Evolutionary conservation across 2,329 filamentous ascomycete species (phyloP), one percentile per base, ranked within the genome.

Genomic region (Mariannaea sp.): DNA sequence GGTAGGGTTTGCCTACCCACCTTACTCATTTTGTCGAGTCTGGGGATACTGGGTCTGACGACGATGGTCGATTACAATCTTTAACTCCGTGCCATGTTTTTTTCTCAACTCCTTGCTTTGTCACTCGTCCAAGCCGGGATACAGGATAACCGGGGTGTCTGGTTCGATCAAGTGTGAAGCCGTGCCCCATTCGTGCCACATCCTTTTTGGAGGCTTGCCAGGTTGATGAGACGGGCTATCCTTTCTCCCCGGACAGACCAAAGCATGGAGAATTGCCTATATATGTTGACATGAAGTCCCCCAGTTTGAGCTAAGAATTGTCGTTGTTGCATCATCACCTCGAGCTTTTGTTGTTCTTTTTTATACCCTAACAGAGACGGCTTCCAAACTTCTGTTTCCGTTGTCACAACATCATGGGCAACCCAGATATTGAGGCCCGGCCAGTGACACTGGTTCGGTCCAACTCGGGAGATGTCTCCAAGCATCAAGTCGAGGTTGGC

Each of bases 401-500:
- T 20, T 24, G 13, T 7, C 39, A 5, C 22, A 8, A 24, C 36
- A 55, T 45, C 22, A 64, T 66, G 64, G 65, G 60, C 36, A 65
- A 56, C 35, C 56, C 59, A 26, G 66, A 70, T 51, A 66, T 72
- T 40, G 65, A 70, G 50, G 53, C 68, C 14, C 62, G 53, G 36
- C 61, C 57, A 54, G 62, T 55, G 54, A 61, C 54, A 53, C 55
- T 45, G 54, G 56, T 48, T 62, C 69, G 46, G 51, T 38, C 59
- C 36, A 50, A 52, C 45, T 68, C 49, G 52, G 58, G 58, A 53
- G 66, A 68, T 32, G 53, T 62, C 46, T 49, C 54, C 53, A 68
- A 68, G 51, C 36, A 42, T 12, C 55, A 58, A 2, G 60, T 69
- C 53, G 67, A 65, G 16, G 68, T 76, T 47, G 75, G 75, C 8